Evolutionary conservation across 768 basidiomycete genomes (phyloP), one percentile per base, ranked within the genome.

Genomic region (Trametes maxima): DNA sequence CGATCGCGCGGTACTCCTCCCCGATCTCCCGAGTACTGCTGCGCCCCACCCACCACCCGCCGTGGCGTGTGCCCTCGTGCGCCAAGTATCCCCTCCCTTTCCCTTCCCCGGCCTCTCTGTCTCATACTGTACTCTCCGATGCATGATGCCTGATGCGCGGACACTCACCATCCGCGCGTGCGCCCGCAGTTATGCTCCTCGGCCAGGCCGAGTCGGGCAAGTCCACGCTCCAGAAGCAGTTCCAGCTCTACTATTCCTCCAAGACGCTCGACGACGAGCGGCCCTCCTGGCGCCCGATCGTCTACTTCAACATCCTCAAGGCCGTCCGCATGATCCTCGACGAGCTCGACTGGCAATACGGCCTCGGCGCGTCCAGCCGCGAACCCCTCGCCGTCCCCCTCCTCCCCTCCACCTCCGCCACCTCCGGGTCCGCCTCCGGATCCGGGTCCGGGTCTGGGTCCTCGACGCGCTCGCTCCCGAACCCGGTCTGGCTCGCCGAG

Each of bases 181-280:
- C 22, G 6, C 45, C 5, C 36, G 14, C 59, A 73, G 72, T 73
- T 4, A 71, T 73, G 68, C 67, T 73, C 19, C 70, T 75, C 28
- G 74, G 74, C 3, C 74, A 75, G 54, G 74, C 74, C 24, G 74
- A 74, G 59, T 71, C 70, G 10, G 90, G 90, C 39, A 94, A 94
- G 74, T 91, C 90, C 2, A 93, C 92, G 2, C 79, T 93, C 13
- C 89, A 88, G 69, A 92, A 92, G 69, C 90, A 93, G 72, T 90
- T 93, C 68, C 90, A 93, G 69, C 79, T 92, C 0, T 88, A 86
- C 74, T 91, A 92, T 68, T 86, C 90, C 8, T 85, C 73, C 8
- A 65, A 68, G 50, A 69, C 71, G 24, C 67, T 79, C 52, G 78
- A 79, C 60, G 64, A 65, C 25, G 78, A 80, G 63, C 74, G 76